phyloP scores from a whole-genome alignment of 352 stramenopile genomes.

The Plasmopara viticola region DNA sequence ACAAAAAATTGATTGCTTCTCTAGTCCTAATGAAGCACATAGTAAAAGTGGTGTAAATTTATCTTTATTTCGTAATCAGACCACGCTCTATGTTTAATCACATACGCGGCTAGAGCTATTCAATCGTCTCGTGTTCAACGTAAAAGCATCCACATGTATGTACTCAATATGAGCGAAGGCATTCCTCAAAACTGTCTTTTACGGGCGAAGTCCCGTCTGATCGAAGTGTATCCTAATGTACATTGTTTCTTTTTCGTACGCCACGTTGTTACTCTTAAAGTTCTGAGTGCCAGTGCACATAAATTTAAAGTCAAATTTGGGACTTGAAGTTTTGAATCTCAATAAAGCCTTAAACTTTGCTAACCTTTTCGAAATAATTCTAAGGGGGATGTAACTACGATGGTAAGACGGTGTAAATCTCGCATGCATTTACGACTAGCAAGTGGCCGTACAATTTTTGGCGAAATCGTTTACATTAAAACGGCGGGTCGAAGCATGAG shows the following conservation, averaged over 20 bases:
- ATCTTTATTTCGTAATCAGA: slow-evolving; percentile 58
- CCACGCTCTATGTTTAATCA: slow-evolving; percentile 84
- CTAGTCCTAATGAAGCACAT: slow-evolving; percentile 47
- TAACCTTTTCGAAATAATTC: no score
- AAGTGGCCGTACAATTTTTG: slow-evolving; percentile 52
- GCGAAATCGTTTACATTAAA: slow-evolving; percentile 48
- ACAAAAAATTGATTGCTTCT: slow-evolving; percentile 61
- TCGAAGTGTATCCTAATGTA: no score
- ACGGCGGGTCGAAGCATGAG: slow-evolving; percentile 12
- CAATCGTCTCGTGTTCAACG: slow-evolving; percentile 31
- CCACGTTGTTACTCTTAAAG: no score
- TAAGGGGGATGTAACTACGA: slow-evolving; percentile 83
- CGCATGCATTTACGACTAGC: slow-evolving; percentile 61
- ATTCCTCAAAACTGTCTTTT: no score
- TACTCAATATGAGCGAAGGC: no score
- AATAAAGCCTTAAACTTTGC: no score
- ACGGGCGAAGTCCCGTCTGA: no score
- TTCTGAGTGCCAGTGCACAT: no score
- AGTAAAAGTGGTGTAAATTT: slow-evolving; percentile 61
- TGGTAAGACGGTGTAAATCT: slow-evolving; percentile 69
- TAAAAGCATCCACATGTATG: no score
- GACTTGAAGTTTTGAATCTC: no score
- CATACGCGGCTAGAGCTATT: slow-evolving; percentile 57
- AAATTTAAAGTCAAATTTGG: no score
- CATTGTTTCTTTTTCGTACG: no score